Evolutionary conservation across 192 early-diverging fungal genomes (phyloP), one percentile per base, ranked within the genome.

Genomic region (Umbelopsis sp.): DNA sequence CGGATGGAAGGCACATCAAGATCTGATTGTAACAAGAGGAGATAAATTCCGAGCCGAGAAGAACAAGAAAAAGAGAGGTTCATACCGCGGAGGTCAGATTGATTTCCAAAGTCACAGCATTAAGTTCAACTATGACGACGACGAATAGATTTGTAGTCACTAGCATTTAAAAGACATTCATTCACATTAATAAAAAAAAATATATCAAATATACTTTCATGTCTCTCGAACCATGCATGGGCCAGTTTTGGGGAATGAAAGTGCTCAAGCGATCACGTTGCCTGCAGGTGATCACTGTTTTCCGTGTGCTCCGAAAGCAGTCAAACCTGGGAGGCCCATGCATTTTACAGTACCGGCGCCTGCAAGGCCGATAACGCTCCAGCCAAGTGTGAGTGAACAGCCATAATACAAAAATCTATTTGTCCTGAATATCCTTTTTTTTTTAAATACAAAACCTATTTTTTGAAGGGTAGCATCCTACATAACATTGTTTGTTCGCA

Each of bases 31-130:
- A 49, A 95, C 91, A 17, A 84, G 91, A 34, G 97, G 97, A 49
- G 95, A 95, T 82, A 89, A 90, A 26, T 99, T 99, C 86, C 89
- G 94, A 44, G 91, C 91, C 14, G 96, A 97, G 75, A 99, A 99
- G 88, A 94, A 93, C 71, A 98, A 98, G 85, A 98, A 98, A 85
- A 97, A 97, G 88, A 85, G 93, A 62, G 96, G 96, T 25, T 90
- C 91, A 45, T 98, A 98, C 86, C 88, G 91, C 68, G 97, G 97
- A 32, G 97, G 97, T 24, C 77, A 83, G 65, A 98, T 98, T 69
- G 91, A 93, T 70, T 88, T 91, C 65, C 83, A 80, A 38, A 92
- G 92, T 25, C 90, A 95, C 77, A 95, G 93, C 6, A 94, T 96
- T 83, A 98, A 98, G 78, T 97, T 98, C 74, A 82, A 88, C 21